These are phyloP conservation scores for Microdochium nivale DNA, from an alignment of 2,329 filamentous ascomycete species.

Conservation along the genomic window DNA sequence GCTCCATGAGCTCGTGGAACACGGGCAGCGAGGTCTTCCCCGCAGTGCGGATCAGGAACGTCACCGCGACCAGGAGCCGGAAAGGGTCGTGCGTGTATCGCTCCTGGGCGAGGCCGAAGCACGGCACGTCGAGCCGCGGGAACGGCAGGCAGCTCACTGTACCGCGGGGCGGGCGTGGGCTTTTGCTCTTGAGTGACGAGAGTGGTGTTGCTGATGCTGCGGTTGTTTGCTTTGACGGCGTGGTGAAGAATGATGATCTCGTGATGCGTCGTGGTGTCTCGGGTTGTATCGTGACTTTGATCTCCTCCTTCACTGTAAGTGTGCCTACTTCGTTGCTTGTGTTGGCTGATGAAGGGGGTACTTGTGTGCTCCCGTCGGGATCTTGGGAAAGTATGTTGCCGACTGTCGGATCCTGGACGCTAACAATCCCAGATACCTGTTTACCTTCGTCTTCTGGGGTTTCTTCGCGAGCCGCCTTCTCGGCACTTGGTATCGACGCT, in stretches of 20 bases:
- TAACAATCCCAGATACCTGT: no score
- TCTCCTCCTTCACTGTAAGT: neutral
- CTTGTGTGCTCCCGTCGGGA: no score
- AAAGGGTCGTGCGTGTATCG: constrained; percentile 68
- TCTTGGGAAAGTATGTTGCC: no score
- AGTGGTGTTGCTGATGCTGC: neutral
- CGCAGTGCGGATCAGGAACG: constrained; percentile 75
- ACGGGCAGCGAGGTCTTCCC: constrained; percentile 68
- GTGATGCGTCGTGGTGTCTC: constrained; percentile 14
- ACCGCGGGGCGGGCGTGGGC: constrained; percentile 28
- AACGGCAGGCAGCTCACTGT: constrained; percentile 52
- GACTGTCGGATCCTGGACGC: no score
- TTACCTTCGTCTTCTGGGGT: no score
- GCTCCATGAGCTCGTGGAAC: constrained; percentile 58
- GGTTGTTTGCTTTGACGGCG: constrained; percentile 1
- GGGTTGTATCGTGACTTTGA: constrained; percentile 3
- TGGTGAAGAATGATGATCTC: constrained; percentile 25
- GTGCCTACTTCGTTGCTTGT: neutral
- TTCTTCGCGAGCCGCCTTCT: no score
- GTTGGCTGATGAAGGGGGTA: neutral
- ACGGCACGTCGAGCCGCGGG: constrained; percentile 51
- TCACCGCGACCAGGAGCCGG: constrained; percentile 70
- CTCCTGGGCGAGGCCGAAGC: constrained; percentile 81
- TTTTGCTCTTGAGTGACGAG: constrained; percentile 10
- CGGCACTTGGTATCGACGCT: no score